Evolutionary conservation across 179 eudicot species (phyloP).

Genomic region (Spergularia azorica): DNA sequence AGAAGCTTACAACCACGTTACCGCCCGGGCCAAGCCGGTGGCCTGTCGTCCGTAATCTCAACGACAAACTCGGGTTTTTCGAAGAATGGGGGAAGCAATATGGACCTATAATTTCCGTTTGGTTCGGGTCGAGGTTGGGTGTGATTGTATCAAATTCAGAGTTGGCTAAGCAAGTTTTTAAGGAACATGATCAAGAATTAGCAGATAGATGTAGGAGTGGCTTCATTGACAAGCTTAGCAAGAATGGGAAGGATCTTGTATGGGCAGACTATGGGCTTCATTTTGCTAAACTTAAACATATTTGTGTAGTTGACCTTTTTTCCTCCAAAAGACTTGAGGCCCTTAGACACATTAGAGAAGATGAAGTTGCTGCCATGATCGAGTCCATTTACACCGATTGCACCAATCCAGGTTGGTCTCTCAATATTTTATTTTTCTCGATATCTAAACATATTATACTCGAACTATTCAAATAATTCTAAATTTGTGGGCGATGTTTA

Average conservation of each 20-base stretch:
- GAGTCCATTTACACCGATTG: slow-evolving; percentile 51
- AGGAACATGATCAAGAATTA: slow-evolving; percentile 44
- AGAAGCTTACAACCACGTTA: slow-evolving; percentile 26
- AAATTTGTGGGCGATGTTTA: too few species aligned
- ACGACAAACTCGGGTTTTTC: slow-evolving; percentile 21
- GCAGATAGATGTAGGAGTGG: slow-evolving; percentile 37
- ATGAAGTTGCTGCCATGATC: slow-evolving; percentile 65
- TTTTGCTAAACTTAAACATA: slow-evolving; percentile 41
- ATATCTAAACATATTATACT: too few species aligned
- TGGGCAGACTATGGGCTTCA: slow-evolving; percentile 52
- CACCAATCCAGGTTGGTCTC: slow-evolving; percentile 43
- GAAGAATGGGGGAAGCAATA: slow-evolving; percentile 25
- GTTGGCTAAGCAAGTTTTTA: slow-evolving; percentile 41
- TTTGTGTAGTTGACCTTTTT: slow-evolving; percentile 50
- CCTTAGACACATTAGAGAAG: slow-evolving; percentile 68
- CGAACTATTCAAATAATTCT: too few species aligned
- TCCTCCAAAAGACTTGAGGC: slow-evolving; percentile 64
- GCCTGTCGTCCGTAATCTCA: slow-evolving; percentile 36
- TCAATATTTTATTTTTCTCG: not conserved
- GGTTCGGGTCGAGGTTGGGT: slow-evolving; percentile 37
- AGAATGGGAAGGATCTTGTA: slow-evolving; percentile 31
- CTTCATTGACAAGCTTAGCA: slow-evolving; percentile 19
- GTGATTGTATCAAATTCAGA: slow-evolving; percentile 35
- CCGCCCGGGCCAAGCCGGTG: slow-evolving; percentile 47
- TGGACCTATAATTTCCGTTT: slow-evolving; percentile 41